These are phyloP conservation scores for Colletotrichum trifolii DNA, from an alignment of 2,329 filamentous ascomycete species.

Conservation along the genomic window DNA sequence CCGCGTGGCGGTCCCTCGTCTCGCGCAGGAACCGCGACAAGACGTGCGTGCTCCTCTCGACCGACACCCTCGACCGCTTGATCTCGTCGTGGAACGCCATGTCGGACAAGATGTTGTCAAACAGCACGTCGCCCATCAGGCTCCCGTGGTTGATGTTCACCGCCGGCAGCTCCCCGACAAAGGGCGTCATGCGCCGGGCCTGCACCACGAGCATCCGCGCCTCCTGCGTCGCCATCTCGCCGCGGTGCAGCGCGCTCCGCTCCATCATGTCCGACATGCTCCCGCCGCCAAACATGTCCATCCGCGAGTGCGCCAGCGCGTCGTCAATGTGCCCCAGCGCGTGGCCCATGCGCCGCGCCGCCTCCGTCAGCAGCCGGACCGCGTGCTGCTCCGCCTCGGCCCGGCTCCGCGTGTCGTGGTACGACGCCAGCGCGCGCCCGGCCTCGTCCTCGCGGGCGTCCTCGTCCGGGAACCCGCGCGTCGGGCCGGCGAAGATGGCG, in stretches of 20 bases:
- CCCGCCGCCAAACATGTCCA: slow-evolving; percentile 63
- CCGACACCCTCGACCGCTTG: slow-evolving; percentile 52
- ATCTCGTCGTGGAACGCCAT: slow-evolving; percentile 64
- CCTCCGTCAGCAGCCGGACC: slow-evolving; percentile 51
- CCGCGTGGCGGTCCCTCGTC: slow-evolving; percentile 45
- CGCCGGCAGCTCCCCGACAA: slow-evolving; percentile 50
- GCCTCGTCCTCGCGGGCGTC: slow-evolving; percentile 56
- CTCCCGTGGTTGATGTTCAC: slow-evolving; percentile 57
- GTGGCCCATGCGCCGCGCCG: slow-evolving; percentile 47
- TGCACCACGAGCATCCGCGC: slow-evolving; percentile 53
- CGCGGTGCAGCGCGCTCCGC: slow-evolving; percentile 59
- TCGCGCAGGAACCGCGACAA: slow-evolving; percentile 47
- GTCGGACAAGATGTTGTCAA: slow-evolving; percentile 65
- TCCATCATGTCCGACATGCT: slow-evolving; percentile 64
- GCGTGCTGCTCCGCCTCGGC: slow-evolving; percentile 56
- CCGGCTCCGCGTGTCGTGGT: slow-evolving; percentile 49
- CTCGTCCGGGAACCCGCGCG: slow-evolving; percentile 64
- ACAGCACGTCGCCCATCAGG: slow-evolving; percentile 63
- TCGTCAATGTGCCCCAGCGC: slow-evolving; percentile 53
- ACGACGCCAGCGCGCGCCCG: slow-evolving; percentile 47
- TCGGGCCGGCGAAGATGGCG: slow-evolving; percentile 64
- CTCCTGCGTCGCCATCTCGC: slow-evolving; percentile 55
- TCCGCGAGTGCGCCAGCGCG: slow-evolving; percentile 53
- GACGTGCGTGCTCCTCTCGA: slow-evolving; percentile 47
- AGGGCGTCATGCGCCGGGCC: slow-evolving; percentile 52